Evolutionary conservation across 345 rosid species (phyloP).

Genomic region (sweet orange (Citrus sinensis)): DVS_A1.0 CM039163.1:44393001-44393500

Average conservation of each 20-base stretch:
- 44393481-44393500: too few species aligned
- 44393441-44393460: too few species aligned
- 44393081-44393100: constrained; percentile 27
- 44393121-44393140: too few species aligned
- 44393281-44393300: background rate
- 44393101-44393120: background rate
- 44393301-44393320: background rate
- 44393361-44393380: background rate
- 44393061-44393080: constrained; percentile 5
- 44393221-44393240: background rate
- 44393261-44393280: background rate
- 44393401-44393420: too few species aligned
- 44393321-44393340: constrained; percentile 1
- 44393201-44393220: background rate
- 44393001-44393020: background rate
- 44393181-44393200: constrained; percentile 15
- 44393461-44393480: too few species aligned
- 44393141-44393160: too few species aligned
- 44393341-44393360: background rate
- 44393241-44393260: background rate
- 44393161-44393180: background rate
- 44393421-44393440: too few species aligned
- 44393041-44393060: constrained; percentile 1
- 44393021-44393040: background rate
- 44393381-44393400: background rate